A percentile compares a stretch with the other conserved stretches of the same genome.
These are phyloP conservation scores for Collybia sp. DNA, from an alignment of 768 basidiomycete genomes.

Conservation along the genomic window DNA sequence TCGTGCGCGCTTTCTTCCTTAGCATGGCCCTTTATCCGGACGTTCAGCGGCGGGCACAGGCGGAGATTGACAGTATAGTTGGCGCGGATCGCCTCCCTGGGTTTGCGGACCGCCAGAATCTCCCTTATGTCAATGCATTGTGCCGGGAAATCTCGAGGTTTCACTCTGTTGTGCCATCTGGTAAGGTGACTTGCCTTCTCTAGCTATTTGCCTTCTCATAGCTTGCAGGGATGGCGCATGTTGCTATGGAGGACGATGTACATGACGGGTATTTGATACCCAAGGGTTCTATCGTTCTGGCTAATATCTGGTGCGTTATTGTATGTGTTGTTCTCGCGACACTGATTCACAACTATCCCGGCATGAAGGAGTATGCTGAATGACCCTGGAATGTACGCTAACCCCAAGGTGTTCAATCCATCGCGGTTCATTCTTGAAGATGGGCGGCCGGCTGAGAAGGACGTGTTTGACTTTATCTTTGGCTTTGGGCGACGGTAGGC, in stretches of 20 bases:
- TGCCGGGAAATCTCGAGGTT: conserved; percentile 19
- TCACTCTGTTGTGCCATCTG: conserved; percentile 9
- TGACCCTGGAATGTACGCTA: conserved; percentile 10
- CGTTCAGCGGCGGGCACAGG: conserved; percentile 16
- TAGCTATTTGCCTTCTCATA: conserved; percentile 14
- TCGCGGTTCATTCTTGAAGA: conserved; percentile 9
- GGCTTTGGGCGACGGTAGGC: conserved; percentile 39
- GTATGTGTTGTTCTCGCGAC: not conserved
- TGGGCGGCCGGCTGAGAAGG: conserved; percentile 17
- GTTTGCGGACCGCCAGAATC: conserved; percentile 13
- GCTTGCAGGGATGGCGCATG: conserved; percentile 19
- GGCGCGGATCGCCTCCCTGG: conserved; percentile 17
- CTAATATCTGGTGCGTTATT: conserved; percentile 16
- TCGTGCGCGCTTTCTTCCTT: conserved; percentile 17
- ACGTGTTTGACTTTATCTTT: conserved; percentile 34
- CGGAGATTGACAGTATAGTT: conserved; percentile 18
- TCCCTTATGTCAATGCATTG: conserved; percentile 21
- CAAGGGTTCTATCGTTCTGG: conserved; percentile 15
- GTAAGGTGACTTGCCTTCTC: conserved; percentile 10
- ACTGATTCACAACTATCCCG: not conserved
- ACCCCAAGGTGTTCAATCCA: conserved; percentile 17
- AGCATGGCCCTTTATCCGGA: conserved; percentile 23
- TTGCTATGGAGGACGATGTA: conserved; percentile 18
- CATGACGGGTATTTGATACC: conserved; percentile 20
- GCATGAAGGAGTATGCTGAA: conserved; percentile 16